Evolutionary conservation across 1,139 yeast species (phyloP).

Genomic region (Petasospora fabianii): DNA sequence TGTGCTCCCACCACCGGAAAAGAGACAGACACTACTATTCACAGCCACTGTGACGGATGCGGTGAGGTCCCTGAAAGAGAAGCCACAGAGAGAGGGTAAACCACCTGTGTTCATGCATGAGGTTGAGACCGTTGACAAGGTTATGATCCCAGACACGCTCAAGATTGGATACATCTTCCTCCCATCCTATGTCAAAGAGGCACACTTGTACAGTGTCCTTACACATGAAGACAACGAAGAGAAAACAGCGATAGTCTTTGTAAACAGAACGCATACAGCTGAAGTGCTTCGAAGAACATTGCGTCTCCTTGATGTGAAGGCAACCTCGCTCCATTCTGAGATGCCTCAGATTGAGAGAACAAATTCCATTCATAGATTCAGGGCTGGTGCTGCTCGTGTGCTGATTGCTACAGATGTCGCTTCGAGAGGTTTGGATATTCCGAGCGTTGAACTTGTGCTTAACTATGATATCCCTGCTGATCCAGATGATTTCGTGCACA

Average conservation of each 20-base stretch:
- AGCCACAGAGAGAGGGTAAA: constrained; percentile 57
- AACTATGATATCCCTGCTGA: constrained; percentile 95
- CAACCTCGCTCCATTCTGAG: constrained; percentile 89
- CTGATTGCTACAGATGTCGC: constrained; percentile 96
- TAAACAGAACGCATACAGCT: constrained; percentile 85
- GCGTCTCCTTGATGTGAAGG: constrained; percentile 68
- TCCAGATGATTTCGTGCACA: constrained; percentile 92
- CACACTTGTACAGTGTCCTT: constrained; percentile 70
- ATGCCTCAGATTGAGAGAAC: constrained; percentile 93
- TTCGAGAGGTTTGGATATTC: constrained; percentile 95
- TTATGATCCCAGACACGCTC: constrained; percentile 78
- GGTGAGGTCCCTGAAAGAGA: constrained; percentile 74
- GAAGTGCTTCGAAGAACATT: constrained; percentile 78
- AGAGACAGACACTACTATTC: constrained; percentile 83
- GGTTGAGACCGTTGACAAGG: constrained; percentile 63
- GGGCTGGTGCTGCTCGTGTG: constrained; percentile 91
- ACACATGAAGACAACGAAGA: constrained; percentile 59
- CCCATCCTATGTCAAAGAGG: constrained; percentile 89
- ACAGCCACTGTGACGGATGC: constrained; percentile 97
- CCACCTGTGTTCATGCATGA: constrained; percentile 76
- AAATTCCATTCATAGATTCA: constrained; percentile 84
- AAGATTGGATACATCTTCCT: constrained; percentile 49
- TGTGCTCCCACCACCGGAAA: constrained; percentile 63
- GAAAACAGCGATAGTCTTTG: constrained; percentile 79
- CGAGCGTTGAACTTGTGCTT: constrained; percentile 81